Evolutionary conservation across 2,329 filamentous ascomycete species (phyloP).

Genomic region (Lachnellula cervina): DNA sequence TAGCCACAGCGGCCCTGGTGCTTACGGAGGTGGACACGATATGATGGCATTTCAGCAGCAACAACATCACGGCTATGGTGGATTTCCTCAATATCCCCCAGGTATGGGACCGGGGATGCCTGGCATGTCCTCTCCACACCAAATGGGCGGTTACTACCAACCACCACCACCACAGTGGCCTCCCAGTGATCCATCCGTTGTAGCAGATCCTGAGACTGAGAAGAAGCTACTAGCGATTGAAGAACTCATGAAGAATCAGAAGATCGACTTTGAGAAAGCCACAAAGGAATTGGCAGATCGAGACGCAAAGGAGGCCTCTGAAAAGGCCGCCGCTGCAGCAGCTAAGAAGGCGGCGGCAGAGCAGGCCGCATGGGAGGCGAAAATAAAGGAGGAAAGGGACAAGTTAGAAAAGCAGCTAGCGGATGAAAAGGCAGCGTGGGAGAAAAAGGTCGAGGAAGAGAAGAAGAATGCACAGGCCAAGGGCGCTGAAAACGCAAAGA

Average conservation of each 20-base stretch:
- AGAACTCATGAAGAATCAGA: slow-evolving; percentile 44
- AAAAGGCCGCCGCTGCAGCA: slow-evolving; percentile 28
- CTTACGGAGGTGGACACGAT: slow-evolving; percentile 24
- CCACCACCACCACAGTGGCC: slow-evolving; percentile 16
- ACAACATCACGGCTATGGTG: slow-evolving; percentile 18
- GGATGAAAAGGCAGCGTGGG: slow-evolving; percentile 4
- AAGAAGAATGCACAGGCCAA: slow-evolving; percentile 10
- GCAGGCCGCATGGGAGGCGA: slow-evolving; percentile 6
- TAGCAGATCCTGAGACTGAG: slow-evolving; percentile 37
- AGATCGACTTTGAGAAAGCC: slow-evolving; percentile 39
- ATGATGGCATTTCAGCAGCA: slow-evolving; percentile 31
- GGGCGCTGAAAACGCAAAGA: slow-evolving; percentile 11
- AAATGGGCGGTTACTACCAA: slow-evolving; percentile 17
- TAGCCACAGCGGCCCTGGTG: slow-evolving; percentile 21
- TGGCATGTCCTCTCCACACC: slow-evolving; percentile 14
- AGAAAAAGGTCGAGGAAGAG: slow-evolving; percentile 12
- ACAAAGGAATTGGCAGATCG: slow-evolving; percentile 39
- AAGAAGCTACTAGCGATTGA: slow-evolving; percentile 57
- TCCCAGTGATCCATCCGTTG: slow-evolving; percentile 16
- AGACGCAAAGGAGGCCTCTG: slow-evolving; percentile 39
- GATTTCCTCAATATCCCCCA: slow-evolving; percentile 16
- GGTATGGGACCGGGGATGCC: slow-evolving; percentile 16
- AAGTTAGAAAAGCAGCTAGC: slow-evolving; percentile 1
- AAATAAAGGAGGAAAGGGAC: slow-evolving; percentile 9
- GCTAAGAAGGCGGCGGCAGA: slow-evolving; percentile 38